phyloP scores from a whole-genome alignment of 305 asterid species.

The Fraxinus latifolia region DNA sequence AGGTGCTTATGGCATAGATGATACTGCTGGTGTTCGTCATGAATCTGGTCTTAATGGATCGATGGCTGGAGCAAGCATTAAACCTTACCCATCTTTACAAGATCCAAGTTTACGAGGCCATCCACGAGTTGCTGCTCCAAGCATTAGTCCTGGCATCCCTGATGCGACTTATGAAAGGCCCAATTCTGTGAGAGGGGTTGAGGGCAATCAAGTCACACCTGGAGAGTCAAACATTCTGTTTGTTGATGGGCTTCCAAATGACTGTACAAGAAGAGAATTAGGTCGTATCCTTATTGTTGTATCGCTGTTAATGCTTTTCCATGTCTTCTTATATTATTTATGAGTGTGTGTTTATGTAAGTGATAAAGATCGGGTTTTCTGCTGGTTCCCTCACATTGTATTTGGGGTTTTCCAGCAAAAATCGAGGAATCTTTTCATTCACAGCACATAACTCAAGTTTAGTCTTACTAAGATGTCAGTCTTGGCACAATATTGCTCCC shows the following conservation, averaged over 20 bases:
- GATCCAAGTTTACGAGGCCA: slow-evolving; percentile 44
- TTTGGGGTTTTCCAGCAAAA: neutral
- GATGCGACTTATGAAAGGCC: slow-evolving; percentile 47
- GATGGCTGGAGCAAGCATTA: slow-evolving; percentile 40
- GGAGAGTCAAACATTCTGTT: slow-evolving; percentile 59
- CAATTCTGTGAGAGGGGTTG: slow-evolving; percentile 40
- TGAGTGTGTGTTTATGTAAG: neutral
- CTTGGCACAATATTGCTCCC: neutral
- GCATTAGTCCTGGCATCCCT: slow-evolving; percentile 32
- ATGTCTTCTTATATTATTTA: neutral
- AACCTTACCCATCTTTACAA: slow-evolving; percentile 43
- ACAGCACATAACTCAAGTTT: neutral
- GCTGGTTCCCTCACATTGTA: neutral
- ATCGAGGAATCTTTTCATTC: neutral
- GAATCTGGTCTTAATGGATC: slow-evolving; percentile 43
- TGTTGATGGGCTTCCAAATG: slow-evolving; percentile 76
- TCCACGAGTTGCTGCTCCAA: slow-evolving; percentile 39
- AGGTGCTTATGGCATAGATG: slow-evolving; percentile 40
- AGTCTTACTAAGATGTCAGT: neutral
- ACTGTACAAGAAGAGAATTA: slow-evolving; percentile 72
- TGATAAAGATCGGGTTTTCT: neutral
- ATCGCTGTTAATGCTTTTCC: neutral
- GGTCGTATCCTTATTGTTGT: slow-evolving; percentile 61
- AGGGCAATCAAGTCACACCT: slow-evolving; percentile 35
- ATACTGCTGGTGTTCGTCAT: slow-evolving; percentile 29